Evolutionary conservation across 179 eudicot genomes (phyloP), one percentile per base, ranked within the genome.

Genomic region (Carnegiea gigantea): DNA sequence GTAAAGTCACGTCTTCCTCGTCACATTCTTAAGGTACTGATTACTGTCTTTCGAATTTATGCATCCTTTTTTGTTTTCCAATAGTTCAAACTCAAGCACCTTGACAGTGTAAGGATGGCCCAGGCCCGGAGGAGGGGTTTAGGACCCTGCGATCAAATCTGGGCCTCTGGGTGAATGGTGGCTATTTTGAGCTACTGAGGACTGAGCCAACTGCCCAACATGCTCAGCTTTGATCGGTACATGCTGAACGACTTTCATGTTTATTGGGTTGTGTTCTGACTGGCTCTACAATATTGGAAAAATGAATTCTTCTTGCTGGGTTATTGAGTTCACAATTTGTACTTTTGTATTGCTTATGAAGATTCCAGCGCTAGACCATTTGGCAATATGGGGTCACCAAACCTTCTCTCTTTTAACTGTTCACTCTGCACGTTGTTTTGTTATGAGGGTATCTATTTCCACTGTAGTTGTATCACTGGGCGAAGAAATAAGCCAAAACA

Each of bases 1-100:
- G 30, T 28, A 28, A 28, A 28, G 76, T 89, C 93, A 46, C 90
- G 88, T 26, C 83, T 92, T 75, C 91, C 82, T 40, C 74, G 57
- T 82, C 95, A 88, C 80, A 76, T 90, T 46, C 28, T 83, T 57
- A 92, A 88, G 90, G 95, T 88, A 73, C 78, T 46, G n/a, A 9
- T 28, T 77, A 4, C 57, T 36, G 33, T 20, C n/a, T n/a, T 33
- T 79, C 4, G 28, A 54, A 54, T 54, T 17, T 18, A 17, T 48
- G 51, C 12, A 48, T 48, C 51, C 51, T 48, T 48, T 48, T 48
- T 48, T 48, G 51, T 9, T 11, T 11, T 8, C 51, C 6, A 48
- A 48, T 48, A 48, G 7, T 48, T 48, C 13, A 11, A 48, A 48
- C 51, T 11, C 7, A 6, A 48, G 51, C 51, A 11, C 43, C 51